Percentiles rank a stretch among this genome's conserved stretches.
These are phyloP conservation scores for Boletus patriciae DNA, from an alignment of 768 basidiomycete species.

Conservation along the genomic window DNA sequence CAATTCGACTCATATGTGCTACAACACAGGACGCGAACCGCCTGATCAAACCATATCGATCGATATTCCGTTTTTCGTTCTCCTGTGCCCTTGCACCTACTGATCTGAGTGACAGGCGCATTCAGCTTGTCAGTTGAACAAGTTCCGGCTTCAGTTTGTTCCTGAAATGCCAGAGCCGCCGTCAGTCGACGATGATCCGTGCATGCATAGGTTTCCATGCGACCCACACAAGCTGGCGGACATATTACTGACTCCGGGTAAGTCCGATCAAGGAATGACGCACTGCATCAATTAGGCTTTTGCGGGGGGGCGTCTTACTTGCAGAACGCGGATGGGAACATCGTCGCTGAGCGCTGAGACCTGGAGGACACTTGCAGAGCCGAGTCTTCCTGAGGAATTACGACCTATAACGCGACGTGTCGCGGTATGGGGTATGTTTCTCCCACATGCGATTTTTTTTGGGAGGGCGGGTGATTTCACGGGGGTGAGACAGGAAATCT, in stretches of 20 bases:
- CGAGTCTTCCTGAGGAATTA: background rate
- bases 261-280: conserved; percentile 17
- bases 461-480: background rate
- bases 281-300: conserved; percentile 21
- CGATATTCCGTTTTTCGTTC: background rate
- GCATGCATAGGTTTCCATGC: background rate
- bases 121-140: background rate
- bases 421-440: background rate
- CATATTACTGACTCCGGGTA: background rate
- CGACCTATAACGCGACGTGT: background rate
- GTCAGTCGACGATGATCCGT: conserved; percentile 18
- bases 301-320: background rate
- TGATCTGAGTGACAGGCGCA: background rate
- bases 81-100: background rate
- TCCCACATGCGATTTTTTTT: conserved; percentile 2
- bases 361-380: background rate
- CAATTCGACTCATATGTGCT: background rate
- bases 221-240: background rate
- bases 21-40: background rate
- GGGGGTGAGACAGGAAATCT: conserved; percentile 5
- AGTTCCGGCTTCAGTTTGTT: background rate
- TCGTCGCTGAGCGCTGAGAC: background rate
- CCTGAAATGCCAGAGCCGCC: background rate
- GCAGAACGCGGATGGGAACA: background rate
- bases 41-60: background rate